Evolutionary conservation across 805 yeast species (phyloP).

Genomic region (Dipodascus albidus): DNA sequence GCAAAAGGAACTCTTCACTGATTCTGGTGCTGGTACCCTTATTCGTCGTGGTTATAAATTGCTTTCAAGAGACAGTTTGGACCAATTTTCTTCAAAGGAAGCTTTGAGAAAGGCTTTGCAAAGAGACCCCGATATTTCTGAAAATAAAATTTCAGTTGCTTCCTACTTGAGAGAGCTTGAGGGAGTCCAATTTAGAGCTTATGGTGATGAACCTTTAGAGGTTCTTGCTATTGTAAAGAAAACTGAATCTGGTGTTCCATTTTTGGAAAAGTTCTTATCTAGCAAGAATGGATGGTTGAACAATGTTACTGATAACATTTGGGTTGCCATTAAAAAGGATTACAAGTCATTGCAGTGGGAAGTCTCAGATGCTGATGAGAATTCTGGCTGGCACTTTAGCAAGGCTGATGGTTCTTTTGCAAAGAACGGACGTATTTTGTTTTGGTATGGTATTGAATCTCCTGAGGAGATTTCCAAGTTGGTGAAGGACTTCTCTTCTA

Average conservation of each 20-base stretch:
- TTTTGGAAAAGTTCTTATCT: constrained; percentile 75
- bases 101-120: constrained; percentile 62
- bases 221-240: constrained; percentile 77
- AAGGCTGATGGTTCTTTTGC: constrained; percentile 91
- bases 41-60: constrained; percentile 95
- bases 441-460: constrained; percentile 84
- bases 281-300: constrained; percentile 93
- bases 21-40: constrained; percentile 97
- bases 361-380: constrained; percentile 81
- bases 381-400: constrained; percentile 82
- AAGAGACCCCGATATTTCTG: constrained; percentile 62
- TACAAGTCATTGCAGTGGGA: constrained; percentile 72
- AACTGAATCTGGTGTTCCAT: constrained; percentile 38
- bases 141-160: constrained; percentile 67
- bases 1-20: constrained; percentile 95
- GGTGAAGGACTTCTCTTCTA: constrained; percentile 39
- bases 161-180: constrained; percentile 69
- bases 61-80: constrained; percentile 47
- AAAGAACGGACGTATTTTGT: constrained; percentile 77
- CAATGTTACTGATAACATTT: constrained; percentile 91
- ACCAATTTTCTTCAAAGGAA: constrained; percentile 50
- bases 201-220: constrained; percentile 93
- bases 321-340: constrained; percentile 69
- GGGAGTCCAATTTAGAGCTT: constrained; percentile 51
- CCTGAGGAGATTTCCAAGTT: constrained; percentile 50